phyloP scores from a whole-genome alignment of 352 stramenopile species.

The Pythium apleroticum region DNA sequence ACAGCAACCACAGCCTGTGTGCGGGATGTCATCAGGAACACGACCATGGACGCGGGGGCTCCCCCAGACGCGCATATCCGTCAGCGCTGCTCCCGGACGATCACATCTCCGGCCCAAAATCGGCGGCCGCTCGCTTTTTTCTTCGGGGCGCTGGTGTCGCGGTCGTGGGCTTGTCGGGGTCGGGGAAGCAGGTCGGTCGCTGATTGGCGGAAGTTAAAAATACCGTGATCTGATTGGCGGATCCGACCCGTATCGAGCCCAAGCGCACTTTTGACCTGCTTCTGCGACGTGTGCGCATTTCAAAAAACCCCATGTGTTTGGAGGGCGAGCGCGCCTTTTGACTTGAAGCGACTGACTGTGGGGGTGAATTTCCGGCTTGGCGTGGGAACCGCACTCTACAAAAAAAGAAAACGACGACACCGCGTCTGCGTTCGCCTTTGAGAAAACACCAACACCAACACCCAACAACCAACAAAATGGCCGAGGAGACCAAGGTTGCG shows the following conservation, averaged over 20 bases:
- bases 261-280: slow-evolving; percentile 23
- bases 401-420: slow-evolving; percentile 21
- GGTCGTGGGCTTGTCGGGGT: not conserved
- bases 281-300: slow-evolving; percentile 28
- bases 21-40: not conserved
- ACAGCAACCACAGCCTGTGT: not conserved
- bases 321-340: not conserved
- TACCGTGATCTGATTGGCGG: slow-evolving; percentile 22
- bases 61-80: not conserved
- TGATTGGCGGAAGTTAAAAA: slow-evolving; percentile 36
- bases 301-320: slow-evolving; percentile 16
- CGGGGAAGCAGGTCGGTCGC: not conserved
- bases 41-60: not conserved
- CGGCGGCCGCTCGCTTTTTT: slow-evolving; percentile 4
- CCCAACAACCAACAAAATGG: slow-evolving; percentile 14
- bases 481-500: slow-evolving; percentile 57
- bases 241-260: slow-evolving; percentile 18
- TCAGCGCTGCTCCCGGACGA: not conserved
- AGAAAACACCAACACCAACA: not conserved
- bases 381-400: slow-evolving; percentile 20
- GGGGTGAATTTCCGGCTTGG: too few relatives aligned
- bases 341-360: slow-evolving; percentile 5
- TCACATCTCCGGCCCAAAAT: not conserved
- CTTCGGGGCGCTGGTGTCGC: not conserved
- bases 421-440: not conserved